A percentile compares a stretch with the other conserved stretches of the same genome.
Evolutionary conservation across 345 rosid species (phyloP).

Genomic region (Microcos paniculata): DNA sequence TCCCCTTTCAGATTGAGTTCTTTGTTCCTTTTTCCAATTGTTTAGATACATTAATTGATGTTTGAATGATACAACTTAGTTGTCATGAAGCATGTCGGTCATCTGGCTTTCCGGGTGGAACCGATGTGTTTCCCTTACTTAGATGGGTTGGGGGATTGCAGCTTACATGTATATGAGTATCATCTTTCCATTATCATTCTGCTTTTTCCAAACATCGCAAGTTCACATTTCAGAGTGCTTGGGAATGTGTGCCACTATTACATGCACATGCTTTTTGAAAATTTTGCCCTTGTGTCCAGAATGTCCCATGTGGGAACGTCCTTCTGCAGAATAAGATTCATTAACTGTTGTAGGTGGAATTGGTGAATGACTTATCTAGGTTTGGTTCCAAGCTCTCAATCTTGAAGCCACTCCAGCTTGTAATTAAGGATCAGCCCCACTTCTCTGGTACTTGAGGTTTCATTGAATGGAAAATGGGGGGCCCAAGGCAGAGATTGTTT

Average conservation of each 20-base stretch:
- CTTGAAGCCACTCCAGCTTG: neutral
- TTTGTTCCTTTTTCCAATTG: neutral
- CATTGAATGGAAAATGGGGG: neutral
- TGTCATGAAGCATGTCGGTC: neutral
- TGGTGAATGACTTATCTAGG: neutral
- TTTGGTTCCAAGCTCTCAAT: constrained; percentile 6
- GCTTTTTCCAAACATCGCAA: neutral
- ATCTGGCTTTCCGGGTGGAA: neutral
- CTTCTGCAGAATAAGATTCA: neutral
- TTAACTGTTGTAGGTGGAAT: neutral
- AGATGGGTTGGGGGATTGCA: neutral
- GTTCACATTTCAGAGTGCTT: neutral
- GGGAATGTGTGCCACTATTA: neutral
- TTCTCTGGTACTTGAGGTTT: neutral
- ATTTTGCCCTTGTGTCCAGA: neutral
- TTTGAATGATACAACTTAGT: neutral
- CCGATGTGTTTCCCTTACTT: neutral
- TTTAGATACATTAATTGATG: neutral
- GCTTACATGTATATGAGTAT: neutral
- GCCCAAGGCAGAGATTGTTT: neutral
- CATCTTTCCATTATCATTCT: neutral
- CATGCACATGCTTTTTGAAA: neutral
- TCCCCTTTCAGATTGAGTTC: neutral
- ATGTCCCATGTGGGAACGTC: too few species aligned
- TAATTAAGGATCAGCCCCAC: constrained; percentile 3